Evolutionary conservation across 2,329 filamentous ascomycete genomes (phyloP).

Genomic region (Westerdykella aurantiaca): DNA sequence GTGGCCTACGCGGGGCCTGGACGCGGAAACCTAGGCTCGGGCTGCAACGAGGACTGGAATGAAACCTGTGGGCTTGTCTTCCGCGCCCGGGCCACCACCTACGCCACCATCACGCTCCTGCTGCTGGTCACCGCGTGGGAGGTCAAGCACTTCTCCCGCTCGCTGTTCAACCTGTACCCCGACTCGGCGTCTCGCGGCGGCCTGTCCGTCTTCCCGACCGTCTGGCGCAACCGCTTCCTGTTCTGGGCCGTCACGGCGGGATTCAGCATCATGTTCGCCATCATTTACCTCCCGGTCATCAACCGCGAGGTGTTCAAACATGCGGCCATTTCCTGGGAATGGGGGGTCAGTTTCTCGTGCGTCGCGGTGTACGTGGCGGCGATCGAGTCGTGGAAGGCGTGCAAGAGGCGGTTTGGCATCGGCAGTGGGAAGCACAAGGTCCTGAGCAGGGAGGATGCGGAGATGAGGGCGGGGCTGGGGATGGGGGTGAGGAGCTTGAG

Average conservation of each 20-base stretch:
- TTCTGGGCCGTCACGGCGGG: conserved; percentile 41
- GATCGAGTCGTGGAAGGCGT: conserved; percentile 44
- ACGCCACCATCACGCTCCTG: conserved; percentile 41
- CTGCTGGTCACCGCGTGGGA: conserved; percentile 46
- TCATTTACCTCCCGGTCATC: conserved; percentile 43
- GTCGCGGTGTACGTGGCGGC: conserved; percentile 38
- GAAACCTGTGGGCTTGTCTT: conserved; percentile 40
- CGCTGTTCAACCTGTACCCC: conserved; percentile 44
- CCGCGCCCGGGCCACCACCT: conserved; percentile 43
- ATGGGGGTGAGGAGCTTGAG: too few relatives aligned
- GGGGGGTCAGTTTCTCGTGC: conserved; percentile 41
- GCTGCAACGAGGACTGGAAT: conserved; percentile 43
- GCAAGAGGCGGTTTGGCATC: conserved; percentile 37
- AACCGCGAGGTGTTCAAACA: conserved; percentile 45
- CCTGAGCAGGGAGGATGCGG: conserved; percentile 31
- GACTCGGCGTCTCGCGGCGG: conserved; percentile 19
- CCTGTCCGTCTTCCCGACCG: conserved; percentile 35
- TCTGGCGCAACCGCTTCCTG: conserved; percentile 42
- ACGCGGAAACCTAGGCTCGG: conserved; percentile 38
- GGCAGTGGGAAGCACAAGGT: conserved; percentile 29
- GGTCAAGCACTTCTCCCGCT: conserved; percentile 42
- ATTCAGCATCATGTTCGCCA: conserved; percentile 40
- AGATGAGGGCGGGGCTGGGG: conserved; percentile 26
- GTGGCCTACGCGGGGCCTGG: conserved; percentile 41
- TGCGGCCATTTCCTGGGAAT: conserved; percentile 41